A percentile compares a stretch with the other conserved stretches of the same genome.
phyloP scores from a whole-genome alignment of 2,329 filamentous ascomycete species.

The Lachnellula subtilissima region DNA sequence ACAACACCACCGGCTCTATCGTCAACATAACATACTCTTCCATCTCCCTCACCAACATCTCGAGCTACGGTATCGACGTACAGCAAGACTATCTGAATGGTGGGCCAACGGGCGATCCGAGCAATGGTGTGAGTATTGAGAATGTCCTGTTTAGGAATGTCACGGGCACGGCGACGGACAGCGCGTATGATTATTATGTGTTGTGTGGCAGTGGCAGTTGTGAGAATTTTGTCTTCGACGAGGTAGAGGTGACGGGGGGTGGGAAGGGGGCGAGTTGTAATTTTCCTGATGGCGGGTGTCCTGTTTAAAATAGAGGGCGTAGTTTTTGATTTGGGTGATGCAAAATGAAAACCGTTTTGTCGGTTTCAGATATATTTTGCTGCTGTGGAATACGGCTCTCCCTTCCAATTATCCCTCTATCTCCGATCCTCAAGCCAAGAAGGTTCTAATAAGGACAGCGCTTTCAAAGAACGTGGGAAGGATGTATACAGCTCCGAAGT shows the following conservation, averaged over 20 bases:
- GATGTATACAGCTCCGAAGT: no score
- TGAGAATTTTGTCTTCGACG: slow-evolving; percentile 33
- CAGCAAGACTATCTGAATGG: slow-evolving; percentile 50
- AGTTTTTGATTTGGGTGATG: no score
- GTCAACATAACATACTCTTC: slow-evolving; percentile 42
- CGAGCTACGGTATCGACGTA: slow-evolving; percentile 47
- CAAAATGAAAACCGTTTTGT: no score
- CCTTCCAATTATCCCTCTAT: no score
- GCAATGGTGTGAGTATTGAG: slow-evolving; percentile 36
- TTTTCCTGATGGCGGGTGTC: slow-evolving; percentile 27
- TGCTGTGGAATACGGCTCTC: no score
- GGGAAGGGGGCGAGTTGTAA: slow-evolving; percentile 25
- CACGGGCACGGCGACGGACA: slow-evolving; percentile 30
- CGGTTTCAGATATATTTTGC: no score
- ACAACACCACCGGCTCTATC: slow-evolving; percentile 35
- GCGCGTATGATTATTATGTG: slow-evolving; percentile 35
- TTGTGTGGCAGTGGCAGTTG: slow-evolving; percentile 39
- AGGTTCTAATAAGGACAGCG: no score
- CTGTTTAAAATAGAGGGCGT: slow-evolving; percentile 5
- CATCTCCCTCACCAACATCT: slow-evolving; percentile 41
- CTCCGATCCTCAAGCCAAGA: no score
- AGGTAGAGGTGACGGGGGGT: slow-evolving; percentile 35
- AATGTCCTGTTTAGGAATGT: slow-evolving; percentile 35
- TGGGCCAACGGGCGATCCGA: slow-evolving; percentile 35
- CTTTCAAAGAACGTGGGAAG: no score